phyloP scores from a whole-genome alignment of 495 filamentous ascomycete species.

The Neurospora sp. region DNA sequence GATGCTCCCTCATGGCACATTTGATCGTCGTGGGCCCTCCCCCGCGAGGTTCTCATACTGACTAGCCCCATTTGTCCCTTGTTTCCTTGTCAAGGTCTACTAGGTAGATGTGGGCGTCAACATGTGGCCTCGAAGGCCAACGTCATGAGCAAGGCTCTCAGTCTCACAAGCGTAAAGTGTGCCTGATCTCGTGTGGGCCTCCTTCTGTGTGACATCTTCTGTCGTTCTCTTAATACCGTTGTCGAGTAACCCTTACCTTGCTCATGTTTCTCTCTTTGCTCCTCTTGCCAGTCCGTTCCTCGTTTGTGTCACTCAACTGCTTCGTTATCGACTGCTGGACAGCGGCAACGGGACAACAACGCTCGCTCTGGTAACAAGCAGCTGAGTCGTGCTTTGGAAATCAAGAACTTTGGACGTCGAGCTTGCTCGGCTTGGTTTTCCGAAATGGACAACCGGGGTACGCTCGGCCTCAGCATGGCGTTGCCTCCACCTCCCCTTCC shows the following conservation, averaged over 20 bases:
- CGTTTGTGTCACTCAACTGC: neutral
- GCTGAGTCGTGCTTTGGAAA: conserved; percentile 8
- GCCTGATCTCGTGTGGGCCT: neutral
- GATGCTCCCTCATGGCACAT: neutral
- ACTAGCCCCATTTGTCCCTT: neutral
- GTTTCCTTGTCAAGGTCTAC: neutral
- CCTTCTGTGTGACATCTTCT: neutral
- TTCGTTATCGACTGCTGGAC: conserved; percentile 20
- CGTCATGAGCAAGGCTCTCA: neutral
- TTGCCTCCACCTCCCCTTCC: conserved; percentile 19
- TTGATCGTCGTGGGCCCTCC: neutral
- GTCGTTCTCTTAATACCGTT: conserved; percentile 1
- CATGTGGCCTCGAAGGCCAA: neutral
- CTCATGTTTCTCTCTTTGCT: conserved; percentile 2
- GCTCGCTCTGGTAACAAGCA: conserved; percentile 5
- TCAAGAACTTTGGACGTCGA: conserved; percentile 15
- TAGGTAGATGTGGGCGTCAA: neutral
- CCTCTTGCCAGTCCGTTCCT: neutral
- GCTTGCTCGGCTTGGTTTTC: conserved; percentile 3
- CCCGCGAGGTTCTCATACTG: neutral
- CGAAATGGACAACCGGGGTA: conserved; percentile 2
- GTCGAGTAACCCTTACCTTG: neutral
- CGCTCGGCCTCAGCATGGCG: conserved; percentile 5
- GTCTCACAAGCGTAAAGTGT: neutral
- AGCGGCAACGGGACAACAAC: conserved; percentile 17